These are phyloP conservation scores for Zoysia japonica DNA, from an alignment of 176 grass and related monocot species.

Conservation along the genomic window DNA sequence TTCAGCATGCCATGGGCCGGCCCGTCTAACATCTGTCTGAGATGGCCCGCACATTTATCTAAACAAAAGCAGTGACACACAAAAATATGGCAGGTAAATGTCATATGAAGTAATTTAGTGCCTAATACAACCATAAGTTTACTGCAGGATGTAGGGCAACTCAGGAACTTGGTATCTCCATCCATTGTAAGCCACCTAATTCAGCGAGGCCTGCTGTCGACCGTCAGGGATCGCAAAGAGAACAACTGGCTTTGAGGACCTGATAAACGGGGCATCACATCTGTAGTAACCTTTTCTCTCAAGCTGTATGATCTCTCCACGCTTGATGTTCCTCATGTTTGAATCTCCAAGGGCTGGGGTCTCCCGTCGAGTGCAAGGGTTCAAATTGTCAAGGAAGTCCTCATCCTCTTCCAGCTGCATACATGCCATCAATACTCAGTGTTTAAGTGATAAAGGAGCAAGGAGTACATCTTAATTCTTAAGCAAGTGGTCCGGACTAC, in stretches of 20 bases:
- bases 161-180: neutral
- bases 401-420: slow-evolving; percentile 85
- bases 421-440: neutral
- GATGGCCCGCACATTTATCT: neutral
- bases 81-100: neutral
- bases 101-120: neutral
- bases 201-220: slow-evolving; percentile 55
- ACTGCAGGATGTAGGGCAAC: neutral
- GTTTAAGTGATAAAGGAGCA: neutral
- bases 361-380: slow-evolving; percentile 70
- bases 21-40: neutral
- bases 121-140: neutral
- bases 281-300: slow-evolving; percentile 89
- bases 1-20: neutral
- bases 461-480: neutral
- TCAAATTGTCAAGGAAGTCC: slow-evolving; percentile 82
- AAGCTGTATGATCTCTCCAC: slow-evolving; percentile 69
- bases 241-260: slow-evolving; percentile 66
- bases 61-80: neutral
- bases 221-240: slow-evolving; percentile 87
- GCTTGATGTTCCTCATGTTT: slow-evolving; percentile 75
- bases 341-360: slow-evolving; percentile 65
- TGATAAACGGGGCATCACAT: slow-evolving; percentile 68
- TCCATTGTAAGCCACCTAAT: slow-evolving; percentile 3
- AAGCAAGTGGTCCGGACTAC: neutral